Evolutionary conservation across 2,329 filamentous ascomycete species (phyloP).

Genomic region (Pseudohalonectria lignicola): DNA sequence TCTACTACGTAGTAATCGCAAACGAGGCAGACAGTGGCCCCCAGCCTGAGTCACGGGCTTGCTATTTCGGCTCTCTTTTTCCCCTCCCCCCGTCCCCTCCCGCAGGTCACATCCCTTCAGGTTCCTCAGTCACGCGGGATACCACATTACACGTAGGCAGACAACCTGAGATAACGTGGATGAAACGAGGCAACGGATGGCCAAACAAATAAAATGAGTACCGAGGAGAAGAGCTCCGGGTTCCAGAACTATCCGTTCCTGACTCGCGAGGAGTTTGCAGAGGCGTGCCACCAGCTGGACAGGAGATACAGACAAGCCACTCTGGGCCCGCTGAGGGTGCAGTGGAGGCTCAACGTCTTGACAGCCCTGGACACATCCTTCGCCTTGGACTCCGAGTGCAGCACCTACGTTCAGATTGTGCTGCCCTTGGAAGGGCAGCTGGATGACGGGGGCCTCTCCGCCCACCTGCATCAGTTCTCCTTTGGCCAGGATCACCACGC

Average conservation of each 20-base stretch:
- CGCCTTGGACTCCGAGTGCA: conserved; percentile 26
- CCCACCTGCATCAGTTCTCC: conserved; percentile 32
- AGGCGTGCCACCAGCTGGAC: conserved; percentile 53
- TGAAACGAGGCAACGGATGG: too few relatives aligned
- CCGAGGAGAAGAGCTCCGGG: conserved; percentile 17
- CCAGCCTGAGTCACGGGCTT: too few relatives aligned
- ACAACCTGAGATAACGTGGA: too few relatives aligned
- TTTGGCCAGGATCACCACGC: conserved; percentile 15
- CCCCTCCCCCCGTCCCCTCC: too few relatives aligned
- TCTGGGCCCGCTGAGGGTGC: conserved; percentile 39
- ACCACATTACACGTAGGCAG: too few relatives aligned
- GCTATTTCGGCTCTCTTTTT: too few relatives aligned
- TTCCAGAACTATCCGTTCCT: conserved; percentile 51
- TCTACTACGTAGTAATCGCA: too few relatives aligned
- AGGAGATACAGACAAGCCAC: conserved; percentile 46
- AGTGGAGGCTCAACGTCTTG: conserved; percentile 43
- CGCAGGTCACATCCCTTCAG: too few relatives aligned
- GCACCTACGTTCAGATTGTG: conserved; percentile 46
- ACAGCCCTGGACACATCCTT: conserved; percentile 37
- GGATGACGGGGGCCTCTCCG: conserved; percentile 31
- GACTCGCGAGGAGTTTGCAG: conserved; percentile 48
- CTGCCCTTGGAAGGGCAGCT: conserved; percentile 33
- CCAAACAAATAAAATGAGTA: too few relatives aligned
- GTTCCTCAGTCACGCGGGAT: too few relatives aligned
- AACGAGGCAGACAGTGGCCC: too few relatives aligned